Percentiles rank a stretch among this genome's conserved stretches.
Evolutionary conservation across 2,329 filamentous ascomycete species (phyloP).

Genomic region (Amylocarpus encephaloides): DNA sequence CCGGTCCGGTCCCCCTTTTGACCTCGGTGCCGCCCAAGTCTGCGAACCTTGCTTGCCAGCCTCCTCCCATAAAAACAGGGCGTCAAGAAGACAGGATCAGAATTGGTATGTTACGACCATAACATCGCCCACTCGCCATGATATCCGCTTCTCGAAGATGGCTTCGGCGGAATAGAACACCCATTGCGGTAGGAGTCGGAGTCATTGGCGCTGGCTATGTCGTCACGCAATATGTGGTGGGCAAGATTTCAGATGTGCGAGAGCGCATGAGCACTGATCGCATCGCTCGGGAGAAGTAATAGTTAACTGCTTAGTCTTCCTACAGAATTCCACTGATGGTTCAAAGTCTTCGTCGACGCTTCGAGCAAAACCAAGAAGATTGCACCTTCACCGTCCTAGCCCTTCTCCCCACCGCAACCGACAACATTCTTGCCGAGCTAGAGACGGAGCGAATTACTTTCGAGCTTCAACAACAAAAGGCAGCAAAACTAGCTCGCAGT

Average conservation of each 20-base stretch:
- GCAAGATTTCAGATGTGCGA: constrained; percentile 85
- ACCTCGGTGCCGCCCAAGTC: constrained; percentile 1
- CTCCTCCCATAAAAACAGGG: not conserved
- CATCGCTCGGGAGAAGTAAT: constrained; percentile 93
- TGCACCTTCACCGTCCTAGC: constrained; percentile 98
- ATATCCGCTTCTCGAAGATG: constrained; percentile 74
- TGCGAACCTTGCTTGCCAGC: constrained; percentile 1
- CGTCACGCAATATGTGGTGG: constrained; percentile 84
- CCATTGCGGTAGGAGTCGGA: constrained; percentile 80
- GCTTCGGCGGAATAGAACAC: constrained; percentile 86
- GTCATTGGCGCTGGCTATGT: constrained; percentile 87
- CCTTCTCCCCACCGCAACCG: constrained; percentile 82
- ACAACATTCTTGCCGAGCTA: constrained; percentile 80
- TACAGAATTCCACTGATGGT: constrained; percentile 11
- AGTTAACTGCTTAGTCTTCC: constrained; percentile 1
- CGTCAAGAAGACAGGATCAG: not conserved
- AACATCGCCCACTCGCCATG: constrained; percentile 37
- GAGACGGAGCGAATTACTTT: constrained; percentile 90
- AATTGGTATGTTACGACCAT: constrained; percentile 17
- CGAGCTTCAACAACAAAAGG: constrained; percentile 91
- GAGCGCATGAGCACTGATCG: constrained; percentile 96
- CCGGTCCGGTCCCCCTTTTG: not conserved
- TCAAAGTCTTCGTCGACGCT: constrained; percentile 78
- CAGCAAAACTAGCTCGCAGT: constrained; percentile 58
- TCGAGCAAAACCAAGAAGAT: constrained; percentile 98